Conservation (phyloP, 345 rosid species). For the Rhodamnia argentea region DNA sequence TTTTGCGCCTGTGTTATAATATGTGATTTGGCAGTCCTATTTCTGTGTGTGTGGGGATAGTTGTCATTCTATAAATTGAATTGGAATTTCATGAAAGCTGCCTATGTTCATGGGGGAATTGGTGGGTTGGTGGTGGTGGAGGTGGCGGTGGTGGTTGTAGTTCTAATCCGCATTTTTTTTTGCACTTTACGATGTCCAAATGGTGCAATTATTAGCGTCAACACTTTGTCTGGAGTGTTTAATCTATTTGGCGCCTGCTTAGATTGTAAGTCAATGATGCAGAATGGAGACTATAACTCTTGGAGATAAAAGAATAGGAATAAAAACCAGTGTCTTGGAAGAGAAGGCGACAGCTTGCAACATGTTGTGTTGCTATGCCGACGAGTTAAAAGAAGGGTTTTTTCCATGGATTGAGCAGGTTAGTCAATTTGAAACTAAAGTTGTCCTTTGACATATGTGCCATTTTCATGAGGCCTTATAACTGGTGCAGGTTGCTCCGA, state of each 20-base stretch:
- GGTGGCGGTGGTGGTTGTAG: neutral
- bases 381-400: conserved; percentile 98
- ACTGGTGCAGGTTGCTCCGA: conserved; percentile 77
- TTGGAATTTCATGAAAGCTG: neutral
- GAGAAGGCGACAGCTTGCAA: conserved; percentile 99
- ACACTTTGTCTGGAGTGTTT: neutral
- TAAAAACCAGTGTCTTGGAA: conserved; percentile 95
- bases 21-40: neutral
- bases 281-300: conserved; percentile 99
- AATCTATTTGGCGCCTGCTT: neutral
- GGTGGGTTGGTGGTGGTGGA: neutral
- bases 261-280: conserved; percentile 5
- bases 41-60: neutral
- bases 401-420: conserved; percentile 99
- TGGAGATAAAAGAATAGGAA: conserved; percentile 98
- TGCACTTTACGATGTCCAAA: neutral
- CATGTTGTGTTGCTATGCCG: conserved; percentile 99
- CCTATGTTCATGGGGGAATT: neutral
- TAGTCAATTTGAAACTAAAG: neutral
- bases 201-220: neutral
- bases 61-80: neutral
- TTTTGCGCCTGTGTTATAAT: neutral
- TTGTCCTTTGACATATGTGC: neutral
- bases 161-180: neutral
- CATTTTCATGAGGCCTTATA: neutral